Evolutionary conservation across 805 yeast genomes (phyloP), one percentile per base, ranked within the genome.

Genomic region (Candida nanaspora): DNA sequence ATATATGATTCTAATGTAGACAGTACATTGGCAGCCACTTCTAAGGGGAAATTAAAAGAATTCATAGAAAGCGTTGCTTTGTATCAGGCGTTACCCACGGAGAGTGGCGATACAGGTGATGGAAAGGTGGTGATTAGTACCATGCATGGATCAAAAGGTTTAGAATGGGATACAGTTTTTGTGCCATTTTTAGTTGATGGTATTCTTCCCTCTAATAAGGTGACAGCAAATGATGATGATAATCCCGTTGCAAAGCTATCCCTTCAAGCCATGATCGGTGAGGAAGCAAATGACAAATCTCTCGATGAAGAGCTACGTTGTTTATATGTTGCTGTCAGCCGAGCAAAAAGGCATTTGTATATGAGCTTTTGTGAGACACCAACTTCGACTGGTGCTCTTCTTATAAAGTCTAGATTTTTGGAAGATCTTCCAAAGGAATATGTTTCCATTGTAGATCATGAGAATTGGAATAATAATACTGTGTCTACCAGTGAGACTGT

Each of bases 111-210:
- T 23, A 23, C 27, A 23, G 27, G 11, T 23, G 27, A 7, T 23
- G 27, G 7, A 23, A 23, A 7, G 27, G 11, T 62, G 7, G 49
- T 56, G 1, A 54, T 91, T 0, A 82, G 95, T 0, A 93, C 98
- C 0, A 82, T 91, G 11, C 98, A 91, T 56, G 86, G 88, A 0
- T 79, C 97, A 1, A 91, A 91, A 57, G 98, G 98, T 1, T 66
- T 89, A 2, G 98, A 91, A 56, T 91, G 98, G 97, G 91, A 95
- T 0, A 76, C 86, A 13, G 97, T 91, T 0, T 86, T 86, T 54
- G 74, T 86, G 11, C 87, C 94, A 0, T 82, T 86, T 0, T 61
- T 85, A 15, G 67, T 74, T 26, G 86, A 83, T 36, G 82, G 83
- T 1, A 58, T 75, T 13, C 62, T 86, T 11, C 95, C 95, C 0